Conservation (phyloP, 257 asterid genomes). For the Cruciata laevipes region DNA sequence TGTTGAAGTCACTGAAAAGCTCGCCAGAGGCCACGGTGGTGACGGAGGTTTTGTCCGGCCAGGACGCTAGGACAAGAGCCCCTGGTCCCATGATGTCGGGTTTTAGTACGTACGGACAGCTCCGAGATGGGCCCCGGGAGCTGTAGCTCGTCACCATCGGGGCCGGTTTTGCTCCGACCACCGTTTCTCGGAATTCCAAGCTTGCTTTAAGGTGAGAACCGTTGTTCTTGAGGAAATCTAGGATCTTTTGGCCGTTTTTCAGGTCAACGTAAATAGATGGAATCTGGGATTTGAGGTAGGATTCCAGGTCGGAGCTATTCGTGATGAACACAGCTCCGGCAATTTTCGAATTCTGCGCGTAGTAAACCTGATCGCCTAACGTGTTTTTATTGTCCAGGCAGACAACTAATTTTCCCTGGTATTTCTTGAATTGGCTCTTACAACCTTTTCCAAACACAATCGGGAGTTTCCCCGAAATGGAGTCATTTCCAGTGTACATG, state of each 20-base stretch:
- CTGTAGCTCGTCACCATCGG: conserved; percentile 60
- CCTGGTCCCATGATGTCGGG: conserved; percentile 76
- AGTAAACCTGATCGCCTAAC: conserved; percentile 31
- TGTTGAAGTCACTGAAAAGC: conserved; percentile 42
- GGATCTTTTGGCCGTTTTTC: conserved; percentile 35
- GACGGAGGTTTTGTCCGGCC: conserved; percentile 33
- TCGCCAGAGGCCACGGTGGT: conserved; percentile 21
- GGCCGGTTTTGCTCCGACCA: conserved; percentile 38
- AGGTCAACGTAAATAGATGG: conserved; percentile 42
- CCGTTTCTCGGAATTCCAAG: conserved; percentile 38
- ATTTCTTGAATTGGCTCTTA: conserved; percentile 19
- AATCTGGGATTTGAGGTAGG: conserved; percentile 24
- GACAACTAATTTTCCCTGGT: conserved; percentile 29
- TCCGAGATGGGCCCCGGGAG: conserved; percentile 71
- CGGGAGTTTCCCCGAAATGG: conserved; percentile 21
- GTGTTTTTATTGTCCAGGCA: conserved; percentile 41
- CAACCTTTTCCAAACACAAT: conserved; percentile 24
- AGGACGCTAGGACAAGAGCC: conserved; percentile 51
- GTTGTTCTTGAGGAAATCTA: conserved; percentile 31
- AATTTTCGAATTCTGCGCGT: conserved; percentile 22
- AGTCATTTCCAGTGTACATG: conserved; percentile 46
- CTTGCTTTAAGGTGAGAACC: conserved; percentile 26
- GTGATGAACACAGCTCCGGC: conserved; percentile 51
- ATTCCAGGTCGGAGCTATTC: conserved; percentile 31
- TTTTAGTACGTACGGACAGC: conserved; percentile 55